These are phyloP conservation scores for Lasiosphaeriaceae sp. DNA, from an alignment of 495 filamentous ascomycete species.

Conservation along the genomic window DNA sequence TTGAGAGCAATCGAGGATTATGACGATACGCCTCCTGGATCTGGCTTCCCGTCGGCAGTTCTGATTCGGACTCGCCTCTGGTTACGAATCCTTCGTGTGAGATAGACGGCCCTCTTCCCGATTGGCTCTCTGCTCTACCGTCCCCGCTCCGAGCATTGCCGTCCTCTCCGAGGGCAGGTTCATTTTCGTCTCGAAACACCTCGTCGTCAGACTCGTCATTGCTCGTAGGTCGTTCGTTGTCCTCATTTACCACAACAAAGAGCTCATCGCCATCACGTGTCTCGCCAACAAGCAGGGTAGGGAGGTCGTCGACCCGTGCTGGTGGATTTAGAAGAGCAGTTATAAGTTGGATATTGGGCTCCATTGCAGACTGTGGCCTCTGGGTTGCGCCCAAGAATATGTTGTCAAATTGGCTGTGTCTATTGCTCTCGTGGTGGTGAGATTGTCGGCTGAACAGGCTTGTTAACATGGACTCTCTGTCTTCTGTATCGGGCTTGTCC, in stretches of 20 bases:
- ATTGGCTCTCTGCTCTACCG: not conserved
- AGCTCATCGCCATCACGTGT: slow-evolving; percentile 27
- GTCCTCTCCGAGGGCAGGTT: not conserved
- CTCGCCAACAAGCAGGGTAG: slow-evolving; percentile 34
- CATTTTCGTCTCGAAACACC: slow-evolving; percentile 8
- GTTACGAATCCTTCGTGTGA: not conserved
- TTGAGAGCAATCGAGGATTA: not conserved
- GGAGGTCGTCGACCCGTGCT: slow-evolving; percentile 32
- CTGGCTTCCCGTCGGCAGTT: not conserved
- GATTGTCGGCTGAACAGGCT: slow-evolving; percentile 33
- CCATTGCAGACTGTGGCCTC: not conserved
- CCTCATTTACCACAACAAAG: slow-evolving; percentile 19
- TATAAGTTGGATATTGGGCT: slow-evolving; percentile 31
- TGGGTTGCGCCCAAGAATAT: not conserved
- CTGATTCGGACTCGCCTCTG: not conserved
- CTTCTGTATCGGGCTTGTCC: slow-evolving; percentile 37
- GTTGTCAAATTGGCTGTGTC: no score
- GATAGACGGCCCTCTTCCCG: not conserved
- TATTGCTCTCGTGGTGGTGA: slow-evolving; percentile 19
- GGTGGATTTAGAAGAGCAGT: slow-evolving; percentile 40
- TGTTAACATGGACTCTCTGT: slow-evolving; percentile 38
- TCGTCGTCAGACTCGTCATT: slow-evolving; percentile 23
- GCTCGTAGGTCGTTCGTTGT: slow-evolving; percentile 8
- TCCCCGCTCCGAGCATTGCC: not conserved
- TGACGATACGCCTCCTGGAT: not conserved